Evolutionary conservation across 257 asterid genomes (phyloP), one percentile per base, ranked within the genome.

Genomic region (Verbascum thapsus): DNA sequence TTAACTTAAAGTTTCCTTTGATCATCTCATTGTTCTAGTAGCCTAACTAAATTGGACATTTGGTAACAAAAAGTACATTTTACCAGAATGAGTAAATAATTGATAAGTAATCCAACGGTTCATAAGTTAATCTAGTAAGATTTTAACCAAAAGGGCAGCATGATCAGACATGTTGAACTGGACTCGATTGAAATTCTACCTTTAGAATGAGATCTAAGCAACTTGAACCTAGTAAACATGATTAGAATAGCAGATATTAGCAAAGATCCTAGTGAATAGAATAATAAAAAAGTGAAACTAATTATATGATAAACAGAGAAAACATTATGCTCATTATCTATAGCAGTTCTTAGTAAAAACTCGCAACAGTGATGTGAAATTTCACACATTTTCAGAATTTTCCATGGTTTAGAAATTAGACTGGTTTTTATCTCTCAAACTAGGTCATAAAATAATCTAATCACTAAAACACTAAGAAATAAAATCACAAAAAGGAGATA

Each of bases 151-250:
- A n/a, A n/a, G n/a, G n/a, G n/a, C n/a, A n/a, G n/a, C n/a, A n/a
- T n/a, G n/a, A 66, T 80, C 84, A 39, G 78, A 64, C 90, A 84
- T 86, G 66, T 70, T 58, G 64, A n/a, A 10, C 53, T 47, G 50
- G 59, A 54, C 20, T 50, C 53, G 12, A 8, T 54, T 45, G 42
- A 48, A 53, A 64, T 16, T 23, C 22, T 57, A 42, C 70, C 72
- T 62, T 49, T 45, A 56, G 22, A 41, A 35, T 20, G 37, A 41
- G 72, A 59, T 55, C 18, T 11, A 26, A n/a, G 44, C 43, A 64
- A 50, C n/a, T n/a, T n/a, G n/a, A n/a, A n/a, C n/a, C n/a, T n/a
- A n/a, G n/a, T n/a, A n/a, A n/a, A n/a, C n/a, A n/a, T n/a, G n/a
- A n/a, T 48, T 19, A 12, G 39, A 57, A n/a, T n/a, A n/a, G n/a